Evolutionary conservation across 371 early-diverging fungal species (phyloP).

Genomic region (Conidiobolus coronatus): DNA sequence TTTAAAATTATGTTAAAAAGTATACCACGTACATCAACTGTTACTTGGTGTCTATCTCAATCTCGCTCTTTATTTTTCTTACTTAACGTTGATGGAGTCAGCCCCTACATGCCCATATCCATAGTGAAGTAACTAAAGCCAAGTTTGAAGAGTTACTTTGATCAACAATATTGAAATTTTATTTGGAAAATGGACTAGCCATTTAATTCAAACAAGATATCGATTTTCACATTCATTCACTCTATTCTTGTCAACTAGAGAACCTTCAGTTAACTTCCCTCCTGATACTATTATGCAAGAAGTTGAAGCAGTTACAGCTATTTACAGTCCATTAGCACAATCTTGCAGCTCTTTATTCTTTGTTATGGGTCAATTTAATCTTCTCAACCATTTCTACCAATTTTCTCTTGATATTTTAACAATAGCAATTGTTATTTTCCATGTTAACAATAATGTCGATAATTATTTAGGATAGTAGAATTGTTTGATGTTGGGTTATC

Average conservation of each 20-base stretch:
- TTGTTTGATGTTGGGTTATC: too few species aligned
- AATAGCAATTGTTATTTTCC: too few species aligned
- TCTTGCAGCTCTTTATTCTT: conserved; percentile 88
- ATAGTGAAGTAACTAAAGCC: too few species aligned
- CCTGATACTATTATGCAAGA: conserved; percentile 89
- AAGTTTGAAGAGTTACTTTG: too few species aligned
- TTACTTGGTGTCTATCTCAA: too few species aligned
- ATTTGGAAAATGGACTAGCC: conserved; percentile 51
- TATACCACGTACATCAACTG: too few species aligned
- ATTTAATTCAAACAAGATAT: conserved; percentile 69
- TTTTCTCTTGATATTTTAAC: conserved; percentile 96
- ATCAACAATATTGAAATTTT: conserved; percentile 73
- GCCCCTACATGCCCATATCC: too few species aligned
- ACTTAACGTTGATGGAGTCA: too few species aligned
- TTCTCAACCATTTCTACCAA: conserved; percentile 85
- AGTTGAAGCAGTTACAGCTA: conserved; percentile 71
- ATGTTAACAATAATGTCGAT: too few species aligned
- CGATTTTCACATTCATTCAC: conserved; percentile 95
- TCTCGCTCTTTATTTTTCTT: too few species aligned
- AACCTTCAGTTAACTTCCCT: conserved; percentile 76
- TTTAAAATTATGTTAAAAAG: too few species aligned
- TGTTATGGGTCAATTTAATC: conserved; percentile 77
- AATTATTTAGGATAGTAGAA: too few species aligned
- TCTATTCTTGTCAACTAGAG: conserved; percentile 79
- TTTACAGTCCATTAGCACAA: conserved; percentile 79